Evolutionary conservation across 306 rosid species (phyloP).

Genomic region (Boehmeria nivea): DNA sequence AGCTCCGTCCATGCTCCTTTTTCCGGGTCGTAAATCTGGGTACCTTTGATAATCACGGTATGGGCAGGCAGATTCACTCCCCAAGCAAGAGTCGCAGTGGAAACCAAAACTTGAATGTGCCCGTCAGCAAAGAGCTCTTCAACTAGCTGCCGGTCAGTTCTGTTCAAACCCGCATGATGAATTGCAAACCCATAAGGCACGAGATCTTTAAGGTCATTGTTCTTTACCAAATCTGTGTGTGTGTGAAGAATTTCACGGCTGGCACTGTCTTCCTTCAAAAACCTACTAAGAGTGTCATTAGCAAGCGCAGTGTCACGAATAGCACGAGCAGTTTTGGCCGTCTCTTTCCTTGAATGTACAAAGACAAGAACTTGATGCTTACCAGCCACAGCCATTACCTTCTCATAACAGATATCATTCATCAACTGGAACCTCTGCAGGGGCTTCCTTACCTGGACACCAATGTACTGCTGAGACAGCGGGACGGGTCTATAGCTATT

Average conservation of each 20-base stretch:
- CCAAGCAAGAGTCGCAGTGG: slow-evolving; percentile 99
- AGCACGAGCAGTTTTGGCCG: slow-evolving; percentile 98
- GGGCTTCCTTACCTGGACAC: slow-evolving; percentile 88
- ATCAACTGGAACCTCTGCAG: slow-evolving; percentile 97
- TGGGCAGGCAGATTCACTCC: slow-evolving; percentile 97
- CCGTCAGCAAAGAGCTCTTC: slow-evolving; percentile 96
- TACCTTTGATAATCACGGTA: slow-evolving; percentile 83
- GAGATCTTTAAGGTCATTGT: slow-evolving; percentile 92
- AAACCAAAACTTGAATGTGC: slow-evolving; percentile 90
- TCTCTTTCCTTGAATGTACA: slow-evolving; percentile 95
- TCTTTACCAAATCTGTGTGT: slow-evolving; percentile 89
- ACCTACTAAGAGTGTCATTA: slow-evolving; percentile 85
- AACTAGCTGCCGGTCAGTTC: slow-evolving; percentile 89
- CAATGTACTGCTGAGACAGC: slow-evolving; percentile 89
- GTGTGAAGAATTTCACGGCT: slow-evolving; percentile 94
- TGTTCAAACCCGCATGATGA: slow-evolving; percentile 94
- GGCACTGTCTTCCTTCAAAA: slow-evolving; percentile 93
- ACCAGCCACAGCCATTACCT: slow-evolving; percentile 94
- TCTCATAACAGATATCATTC: slow-evolving; percentile 91
- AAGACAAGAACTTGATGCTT: slow-evolving; percentile 93
- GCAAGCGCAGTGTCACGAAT: slow-evolving; percentile 92
- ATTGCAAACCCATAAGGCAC: slow-evolving; percentile 93
- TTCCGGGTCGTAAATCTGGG: slow-evolving; percentile 91
- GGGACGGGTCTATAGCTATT: slow-evolving; percentile 96
- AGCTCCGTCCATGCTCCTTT: slow-evolving; percentile 98